Conservation (phyloP, 345 rosid species). For the Eucalyptus marginata region DNA sequence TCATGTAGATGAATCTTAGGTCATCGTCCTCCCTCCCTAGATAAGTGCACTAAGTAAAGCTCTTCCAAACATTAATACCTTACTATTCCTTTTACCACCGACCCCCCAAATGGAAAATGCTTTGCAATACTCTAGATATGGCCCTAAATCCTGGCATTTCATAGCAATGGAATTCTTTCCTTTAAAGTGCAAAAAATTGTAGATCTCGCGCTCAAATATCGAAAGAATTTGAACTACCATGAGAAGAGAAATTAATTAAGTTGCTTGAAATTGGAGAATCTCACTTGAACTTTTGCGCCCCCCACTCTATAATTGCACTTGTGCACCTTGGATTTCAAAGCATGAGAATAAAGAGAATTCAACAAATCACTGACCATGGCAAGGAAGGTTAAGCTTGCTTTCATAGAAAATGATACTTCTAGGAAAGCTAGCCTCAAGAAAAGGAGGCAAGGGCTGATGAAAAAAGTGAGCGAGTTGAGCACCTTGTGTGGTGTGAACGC, state of each 20-base stretch:
- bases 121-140: background rate
- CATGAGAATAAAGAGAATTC: background rate
- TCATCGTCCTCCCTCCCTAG: background rate
- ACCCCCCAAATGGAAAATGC: background rate
- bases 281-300: background rate
- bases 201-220: background rate
- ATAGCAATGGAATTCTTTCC: background rate
- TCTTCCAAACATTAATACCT: background rate
- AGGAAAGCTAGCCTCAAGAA: slow-evolving; percentile 38
- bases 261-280: background rate
- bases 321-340: background rate
- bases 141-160: background rate
- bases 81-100: background rate
- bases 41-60: background rate
- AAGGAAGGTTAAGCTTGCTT: slow-evolving; percentile 25
- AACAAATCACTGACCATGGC: slow-evolving; percentile 9
- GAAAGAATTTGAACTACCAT: background rate
- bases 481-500: slow-evolving; percentile 21
- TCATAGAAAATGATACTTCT: slow-evolving; percentile 17
- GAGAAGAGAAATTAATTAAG: background rate
- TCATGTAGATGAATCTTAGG: background rate
- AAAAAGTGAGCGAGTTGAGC: slow-evolving; percentile 33
- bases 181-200: background rate
- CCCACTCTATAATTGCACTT: background rate
- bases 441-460: slow-evolving; percentile 22